Evolutionary conservation across 2,329 filamentous ascomycete species (phyloP), one percentile per base, ranked within the genome.

Genomic region (Ceratocystiopsis minuta): DNA sequence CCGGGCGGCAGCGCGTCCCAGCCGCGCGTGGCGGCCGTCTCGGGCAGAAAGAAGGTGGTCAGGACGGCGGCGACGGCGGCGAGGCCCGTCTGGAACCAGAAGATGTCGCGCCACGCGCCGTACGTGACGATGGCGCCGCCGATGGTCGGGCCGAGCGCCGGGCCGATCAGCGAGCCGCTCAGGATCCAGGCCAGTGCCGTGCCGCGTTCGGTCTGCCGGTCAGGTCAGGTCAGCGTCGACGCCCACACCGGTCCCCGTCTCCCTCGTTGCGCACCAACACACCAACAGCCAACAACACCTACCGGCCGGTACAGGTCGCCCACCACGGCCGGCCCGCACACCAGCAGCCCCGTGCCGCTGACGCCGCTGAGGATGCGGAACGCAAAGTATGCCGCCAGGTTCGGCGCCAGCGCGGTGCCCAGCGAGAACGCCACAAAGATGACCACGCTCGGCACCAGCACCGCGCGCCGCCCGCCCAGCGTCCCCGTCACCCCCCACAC

Each of bases 301-400:
- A 40, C 39, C 20, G 45, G 44, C 1, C 40, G 40, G 34, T 47
- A 49, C 4, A 52, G 46, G 36, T 50, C 54, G 45, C 74, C 73
- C 38, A 83, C 72, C 18, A 73, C 72, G 0, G 71, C 71, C 2
- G 70, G 72, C 0, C 78, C 78, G 28, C 80, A 70, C 13, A 78
- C 72, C 3, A 82, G 58, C 46, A 80, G 80, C 0, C 71, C 68
- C 0, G 75, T 81, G 6, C 77, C 78, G 59, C 79, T 73, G 47
- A 80, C 78, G 0, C 76, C 78, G 1, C 75, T 80, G 43, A 82
- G 59, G 51, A 78, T 69, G 3, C 78, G 72, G 52, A 82, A 81
- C 38, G 80, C 60, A 53, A 78, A 80, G 54, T 77, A 82, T 0
- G 69, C 59, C 1, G 66, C 66, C 6, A 82, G 60, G 48, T 79